phyloP scores from a whole-genome alignment of 2,329 filamentous ascomycete species.

The Bipolaris victoriae region DNA sequence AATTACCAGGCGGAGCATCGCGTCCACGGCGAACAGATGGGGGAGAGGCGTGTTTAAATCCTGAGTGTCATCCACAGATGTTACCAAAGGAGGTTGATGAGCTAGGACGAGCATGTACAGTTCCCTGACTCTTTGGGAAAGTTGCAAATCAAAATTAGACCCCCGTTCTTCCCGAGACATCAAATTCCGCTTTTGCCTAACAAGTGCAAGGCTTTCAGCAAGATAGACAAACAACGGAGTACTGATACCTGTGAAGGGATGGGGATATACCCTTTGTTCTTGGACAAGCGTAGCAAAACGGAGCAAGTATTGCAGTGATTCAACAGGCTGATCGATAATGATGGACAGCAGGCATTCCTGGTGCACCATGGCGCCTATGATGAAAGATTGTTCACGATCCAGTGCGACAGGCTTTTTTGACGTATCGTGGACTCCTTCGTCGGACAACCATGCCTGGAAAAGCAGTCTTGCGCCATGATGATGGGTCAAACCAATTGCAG shows the following conservation, averaged over 20 bases:
- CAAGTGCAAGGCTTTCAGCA: neutral
- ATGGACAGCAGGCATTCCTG: neutral
- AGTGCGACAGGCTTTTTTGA: neutral
- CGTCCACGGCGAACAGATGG: neutral
- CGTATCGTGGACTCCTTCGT: neutral
- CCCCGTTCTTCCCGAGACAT: neutral
- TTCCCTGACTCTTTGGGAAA: neutral
- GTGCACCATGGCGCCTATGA: neutral
- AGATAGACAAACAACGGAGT: neutral
- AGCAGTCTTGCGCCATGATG: neutral
- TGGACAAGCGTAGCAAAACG: neutral
- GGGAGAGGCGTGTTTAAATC: neutral
- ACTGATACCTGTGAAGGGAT: slow-evolving; percentile 1
- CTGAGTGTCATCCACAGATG: neutral
- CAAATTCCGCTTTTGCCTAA: neutral
- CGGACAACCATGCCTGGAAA: slow-evolving; percentile 1
- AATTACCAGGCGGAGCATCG: slow-evolving; percentile 1
- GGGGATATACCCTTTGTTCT: neutral
- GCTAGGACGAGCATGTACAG: neutral
- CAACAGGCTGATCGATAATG: neutral
- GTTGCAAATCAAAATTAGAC: neutral
- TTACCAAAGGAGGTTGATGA: neutral
- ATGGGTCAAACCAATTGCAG: neutral
- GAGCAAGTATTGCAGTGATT: neutral
- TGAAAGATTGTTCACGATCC: neutral